Conservation (phyloP, 495 filamentous ascomycete species). For the Penicillium verhagenii region DNA sequence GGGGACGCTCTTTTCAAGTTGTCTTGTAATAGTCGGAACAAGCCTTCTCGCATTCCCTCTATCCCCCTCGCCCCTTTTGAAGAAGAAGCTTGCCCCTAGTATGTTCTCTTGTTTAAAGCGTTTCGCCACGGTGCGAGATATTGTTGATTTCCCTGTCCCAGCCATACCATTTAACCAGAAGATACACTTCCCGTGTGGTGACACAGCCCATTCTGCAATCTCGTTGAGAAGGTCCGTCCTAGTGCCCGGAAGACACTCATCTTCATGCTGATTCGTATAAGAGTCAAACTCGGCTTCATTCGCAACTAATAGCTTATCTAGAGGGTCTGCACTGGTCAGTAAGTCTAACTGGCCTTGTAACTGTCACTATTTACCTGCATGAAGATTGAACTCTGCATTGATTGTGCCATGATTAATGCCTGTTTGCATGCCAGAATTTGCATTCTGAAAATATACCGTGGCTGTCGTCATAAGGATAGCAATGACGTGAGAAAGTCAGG, state of each 20-base stretch:
- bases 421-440: background rate
- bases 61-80: too few relatives aligned
- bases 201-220: background rate
- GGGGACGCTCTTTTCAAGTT: background rate
- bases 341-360: background rate
- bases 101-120: background rate
- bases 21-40: background rate
- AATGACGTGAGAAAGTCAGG: too few relatives aligned
- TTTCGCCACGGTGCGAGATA: slow-evolving; percentile 1
- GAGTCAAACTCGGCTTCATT: slow-evolving; percentile 17
- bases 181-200: background rate
- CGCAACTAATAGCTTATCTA: background rate
- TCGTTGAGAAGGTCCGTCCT: background rate
- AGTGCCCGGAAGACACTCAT: background rate
- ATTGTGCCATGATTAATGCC: background rate
- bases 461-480: background rate
- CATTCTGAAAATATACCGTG: background rate
- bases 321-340: background rate
- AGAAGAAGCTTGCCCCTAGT: too few relatives aligned
- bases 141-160: too few relatives aligned
- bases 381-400: background rate
- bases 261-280: slow-evolving; percentile 1
- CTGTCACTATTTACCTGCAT: background rate
- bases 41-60: background rate
- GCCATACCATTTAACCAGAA: slow-evolving; percentile 7